A percentile compares a stretch with the other conserved stretches of the same genome.
Evolutionary conservation across 2,329 filamentous ascomycete species (phyloP).

Genomic region (Sporothrix globosa): DNA sequence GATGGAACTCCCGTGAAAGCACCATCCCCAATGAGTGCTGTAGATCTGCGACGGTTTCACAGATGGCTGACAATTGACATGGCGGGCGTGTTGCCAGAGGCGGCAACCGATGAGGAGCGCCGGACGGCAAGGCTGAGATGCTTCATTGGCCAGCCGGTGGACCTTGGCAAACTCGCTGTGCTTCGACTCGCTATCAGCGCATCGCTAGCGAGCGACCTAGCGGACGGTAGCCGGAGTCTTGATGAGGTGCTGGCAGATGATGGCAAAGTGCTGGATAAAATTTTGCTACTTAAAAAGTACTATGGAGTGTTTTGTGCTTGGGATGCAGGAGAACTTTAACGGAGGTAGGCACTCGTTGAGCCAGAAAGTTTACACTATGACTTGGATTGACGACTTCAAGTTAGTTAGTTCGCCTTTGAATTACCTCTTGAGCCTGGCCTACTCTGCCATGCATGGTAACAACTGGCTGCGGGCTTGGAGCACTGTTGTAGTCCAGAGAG

Average conservation of each 20-base stretch:
- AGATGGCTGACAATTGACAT: conserved; percentile 29
- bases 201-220: conserved; percentile 30
- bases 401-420: no score
- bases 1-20: background rate
- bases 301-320: background rate
- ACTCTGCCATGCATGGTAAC: no score
- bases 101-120: conserved; percentile 25
- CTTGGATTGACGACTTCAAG: background rate
- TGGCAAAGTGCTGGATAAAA: conserved; percentile 25
- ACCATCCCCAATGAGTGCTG: background rate
- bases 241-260: conserved; percentile 29
- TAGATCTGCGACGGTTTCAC: conserved; percentile 21
- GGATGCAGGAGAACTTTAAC: background rate
- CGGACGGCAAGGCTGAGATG: conserved; percentile 15
- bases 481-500: no score
- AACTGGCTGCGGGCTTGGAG: no score
- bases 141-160: conserved; percentile 29
- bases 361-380: background rate
- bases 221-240: conserved; percentile 12
- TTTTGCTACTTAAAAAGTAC: conserved; percentile 23
- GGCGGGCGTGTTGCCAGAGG: conserved; percentile 1
- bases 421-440: no score
- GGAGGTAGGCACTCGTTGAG: background rate
- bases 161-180: conserved; percentile 27
- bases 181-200: conserved; percentile 30